Conservation (phyloP, 2,329 filamentous ascomycete genomes). For the Fusarium buharicum region DNA sequence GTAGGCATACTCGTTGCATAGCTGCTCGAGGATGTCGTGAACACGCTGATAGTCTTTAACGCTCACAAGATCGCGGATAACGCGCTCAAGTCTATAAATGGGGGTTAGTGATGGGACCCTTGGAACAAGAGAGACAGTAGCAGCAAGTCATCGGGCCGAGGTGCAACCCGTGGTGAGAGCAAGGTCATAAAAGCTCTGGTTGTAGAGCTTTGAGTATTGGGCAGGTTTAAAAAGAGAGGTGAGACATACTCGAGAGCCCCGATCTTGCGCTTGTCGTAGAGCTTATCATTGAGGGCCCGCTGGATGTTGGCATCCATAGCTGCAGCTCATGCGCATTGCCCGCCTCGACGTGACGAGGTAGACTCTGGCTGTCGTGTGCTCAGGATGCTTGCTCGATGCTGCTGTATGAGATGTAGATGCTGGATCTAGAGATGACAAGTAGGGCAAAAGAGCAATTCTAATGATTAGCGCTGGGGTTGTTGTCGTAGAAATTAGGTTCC, state of each 20-base stretch:
- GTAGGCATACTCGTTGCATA: constrained; percentile 98
- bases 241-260: constrained; percentile 88
- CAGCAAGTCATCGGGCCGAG: constrained; percentile 10
- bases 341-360: constrained; percentile 32
- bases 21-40: constrained; percentile 88
- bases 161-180: background rate
- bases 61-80: constrained; percentile 85
- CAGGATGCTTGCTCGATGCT: background rate
- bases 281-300: constrained; percentile 93
- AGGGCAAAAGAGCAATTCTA: background rate
- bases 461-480: constrained; percentile 14
- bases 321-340: constrained; percentile 41
- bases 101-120: constrained; percentile 16
- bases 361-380: background rate
- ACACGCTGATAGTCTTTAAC: constrained; percentile 83
- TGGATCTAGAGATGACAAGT: constrained; percentile 1
- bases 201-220: background rate
- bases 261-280: constrained; percentile 97
- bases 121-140: background rate
- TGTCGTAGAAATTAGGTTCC: constrained; percentile 32
- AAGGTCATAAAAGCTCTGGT: background rate
- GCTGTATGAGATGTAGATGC: background rate
- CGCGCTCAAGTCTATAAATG: constrained; percentile 78
- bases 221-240: constrained; percentile 13
- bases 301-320: constrained; percentile 89